Evolutionary conservation across 2,329 filamentous ascomycete species (phyloP).

Genomic region (Stagonosporopsis rhizophila): DNA sequence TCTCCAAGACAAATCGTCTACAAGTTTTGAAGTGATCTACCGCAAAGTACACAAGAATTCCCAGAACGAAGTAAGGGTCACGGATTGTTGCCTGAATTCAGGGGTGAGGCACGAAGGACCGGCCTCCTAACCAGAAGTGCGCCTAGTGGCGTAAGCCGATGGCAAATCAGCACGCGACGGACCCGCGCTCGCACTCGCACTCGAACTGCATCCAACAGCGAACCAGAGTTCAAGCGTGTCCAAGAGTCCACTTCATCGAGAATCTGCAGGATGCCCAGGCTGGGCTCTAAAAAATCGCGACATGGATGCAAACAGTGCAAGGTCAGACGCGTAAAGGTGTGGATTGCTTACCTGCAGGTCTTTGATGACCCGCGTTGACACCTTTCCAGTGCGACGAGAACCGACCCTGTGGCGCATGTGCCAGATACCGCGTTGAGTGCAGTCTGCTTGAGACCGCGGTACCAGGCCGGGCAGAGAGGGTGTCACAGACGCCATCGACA

Average conservation of each 20-base stretch:
- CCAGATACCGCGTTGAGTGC: slow-evolving; percentile 38
- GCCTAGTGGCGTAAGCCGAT: not conserved
- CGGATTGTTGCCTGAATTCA: not conserved
- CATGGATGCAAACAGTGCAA: slow-evolving; percentile 40
- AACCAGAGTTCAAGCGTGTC: not conserved
- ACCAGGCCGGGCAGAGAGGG: not conserved
- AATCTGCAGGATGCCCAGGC: slow-evolving; percentile 26
- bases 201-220: slow-evolving; percentile 11
- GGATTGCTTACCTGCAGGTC: not conserved
- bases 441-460: slow-evolving; percentile 29
- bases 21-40: not conserved
- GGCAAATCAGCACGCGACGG: not conserved
- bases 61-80: not conserved
- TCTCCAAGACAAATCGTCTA: no score
- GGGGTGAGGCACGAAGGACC: not conserved
- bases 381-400: slow-evolving; percentile 40
- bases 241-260: not conserved
- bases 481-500: slow-evolving; percentile 10
- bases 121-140: not conserved
- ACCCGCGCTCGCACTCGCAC: slow-evolving; percentile 30
- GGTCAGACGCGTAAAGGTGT: slow-evolving; percentile 39
- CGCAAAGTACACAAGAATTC: not conserved
- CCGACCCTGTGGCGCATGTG: slow-evolving; percentile 37
- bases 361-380: not conserved
- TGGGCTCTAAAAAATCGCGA: slow-evolving; percentile 35